A percentile compares a stretch with the other conserved stretches of the same genome.
Evolutionary conservation across 2,329 filamentous ascomycete species (phyloP).

Genomic region (Graphiopsis chlorocephala): DNA sequence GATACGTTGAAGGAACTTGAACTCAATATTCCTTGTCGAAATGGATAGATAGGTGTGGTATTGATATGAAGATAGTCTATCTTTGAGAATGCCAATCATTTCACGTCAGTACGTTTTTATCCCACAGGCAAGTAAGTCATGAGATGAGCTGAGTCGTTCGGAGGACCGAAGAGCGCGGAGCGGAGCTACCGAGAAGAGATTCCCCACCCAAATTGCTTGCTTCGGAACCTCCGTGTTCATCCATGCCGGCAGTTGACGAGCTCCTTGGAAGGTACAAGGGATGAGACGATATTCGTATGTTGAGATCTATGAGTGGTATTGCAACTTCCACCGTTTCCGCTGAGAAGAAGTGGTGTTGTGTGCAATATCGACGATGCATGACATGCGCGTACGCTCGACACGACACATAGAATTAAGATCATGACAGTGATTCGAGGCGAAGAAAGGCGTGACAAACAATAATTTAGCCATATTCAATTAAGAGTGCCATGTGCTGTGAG

Average conservation of each 20-base stretch:
- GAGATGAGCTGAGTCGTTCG: background rate
- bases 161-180: background rate
- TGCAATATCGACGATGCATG: background rate
- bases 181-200: background rate
- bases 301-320: background rate
- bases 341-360: background rate
- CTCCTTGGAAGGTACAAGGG: background rate
- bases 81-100: background rate
- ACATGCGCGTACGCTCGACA: background rate
- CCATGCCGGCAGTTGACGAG: background rate
- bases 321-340: too few relatives aligned
- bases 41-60: background rate
- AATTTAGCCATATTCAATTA: background rate
- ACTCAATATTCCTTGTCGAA: background rate
- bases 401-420: background rate
- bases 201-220: background rate
- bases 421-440: background rate
- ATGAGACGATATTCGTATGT: background rate
- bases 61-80: background rate
- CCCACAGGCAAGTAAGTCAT: background rate
- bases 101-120: background rate
- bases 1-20: background rate
- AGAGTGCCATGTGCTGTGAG: slow-evolving; percentile 37
- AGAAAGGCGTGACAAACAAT: too few relatives aligned
- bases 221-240: background rate